Evolutionary conservation across 306 rosid species (phyloP).

Genomic region (Myrica gale): DNA sequence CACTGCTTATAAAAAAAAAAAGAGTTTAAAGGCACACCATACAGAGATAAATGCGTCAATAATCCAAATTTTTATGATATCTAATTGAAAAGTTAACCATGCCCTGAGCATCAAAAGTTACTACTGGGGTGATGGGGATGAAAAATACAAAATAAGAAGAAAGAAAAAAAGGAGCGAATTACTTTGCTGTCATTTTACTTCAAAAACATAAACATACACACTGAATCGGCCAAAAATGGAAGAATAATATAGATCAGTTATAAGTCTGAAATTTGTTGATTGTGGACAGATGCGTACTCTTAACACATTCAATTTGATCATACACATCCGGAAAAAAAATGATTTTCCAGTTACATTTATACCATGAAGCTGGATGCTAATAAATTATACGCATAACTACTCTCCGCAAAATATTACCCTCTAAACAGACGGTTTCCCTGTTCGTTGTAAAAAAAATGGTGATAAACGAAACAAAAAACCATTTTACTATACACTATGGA

Average conservation of each 20-base stretch:
- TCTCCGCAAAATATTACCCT: conserved; percentile 26
- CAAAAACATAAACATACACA: background rate
- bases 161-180: background rate
- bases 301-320: background rate
- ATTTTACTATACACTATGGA: background rate
- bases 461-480: background rate
- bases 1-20: too few species aligned
- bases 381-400: conserved; percentile 6
- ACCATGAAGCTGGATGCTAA: conserved; percentile 12
- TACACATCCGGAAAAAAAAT: background rate
- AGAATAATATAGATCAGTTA: background rate
- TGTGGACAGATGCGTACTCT: background rate
- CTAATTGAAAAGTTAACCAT: background rate
- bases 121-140: background rate
- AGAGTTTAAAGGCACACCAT: background rate
- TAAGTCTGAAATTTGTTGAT: background rate
- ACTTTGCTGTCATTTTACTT: background rate
- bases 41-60: background rate
- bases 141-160: background rate
- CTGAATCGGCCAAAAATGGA: conserved; percentile 1
- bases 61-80: background rate
- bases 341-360: background rate
- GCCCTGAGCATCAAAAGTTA: background rate
- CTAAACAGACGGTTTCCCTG: background rate
- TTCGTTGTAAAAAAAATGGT: background rate